Conservation (phyloP, 2,329 filamentous ascomycete genomes). For the Trichoderma sp. region DNA sequence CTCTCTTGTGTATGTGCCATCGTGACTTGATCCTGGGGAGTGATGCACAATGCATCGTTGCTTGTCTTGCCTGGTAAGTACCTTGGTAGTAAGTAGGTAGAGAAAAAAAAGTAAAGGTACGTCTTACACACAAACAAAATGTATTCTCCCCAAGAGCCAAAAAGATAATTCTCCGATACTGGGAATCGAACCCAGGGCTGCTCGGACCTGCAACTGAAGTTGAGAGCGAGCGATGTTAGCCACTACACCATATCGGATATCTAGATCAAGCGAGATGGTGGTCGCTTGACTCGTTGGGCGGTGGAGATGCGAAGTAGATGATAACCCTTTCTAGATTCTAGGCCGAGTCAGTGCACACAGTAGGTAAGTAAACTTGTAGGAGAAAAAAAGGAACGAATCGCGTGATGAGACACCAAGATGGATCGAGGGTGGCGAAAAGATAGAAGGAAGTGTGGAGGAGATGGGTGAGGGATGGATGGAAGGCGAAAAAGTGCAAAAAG, state of each 20-base stretch:
- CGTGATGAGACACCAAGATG: background rate
- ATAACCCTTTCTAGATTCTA: background rate
- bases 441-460: no score
- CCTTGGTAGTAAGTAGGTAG: no score
- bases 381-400: background rate
- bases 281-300: background rate
- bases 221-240: slow-evolving; percentile 39
- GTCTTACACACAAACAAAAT: background rate
- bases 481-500: background rate
- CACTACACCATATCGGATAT: slow-evolving; percentile 37
- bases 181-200: slow-evolving; percentile 38
- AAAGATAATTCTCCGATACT: slow-evolving; percentile 29
- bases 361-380: background rate
- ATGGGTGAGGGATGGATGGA: background rate
- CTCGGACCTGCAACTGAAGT: slow-evolving; percentile 26
- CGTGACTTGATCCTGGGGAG: background rate
- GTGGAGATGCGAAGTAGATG: background rate
- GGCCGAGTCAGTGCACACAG: background rate
- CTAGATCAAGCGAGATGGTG: background rate
- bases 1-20: background rate
- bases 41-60: background rate
- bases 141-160: background rate
- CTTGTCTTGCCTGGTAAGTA: background rate
- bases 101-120: background rate
- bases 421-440: background rate